phyloP scores from a whole-genome alignment of 495 filamentous ascomycete species.

The Cercophora newfieldiana region DNA sequence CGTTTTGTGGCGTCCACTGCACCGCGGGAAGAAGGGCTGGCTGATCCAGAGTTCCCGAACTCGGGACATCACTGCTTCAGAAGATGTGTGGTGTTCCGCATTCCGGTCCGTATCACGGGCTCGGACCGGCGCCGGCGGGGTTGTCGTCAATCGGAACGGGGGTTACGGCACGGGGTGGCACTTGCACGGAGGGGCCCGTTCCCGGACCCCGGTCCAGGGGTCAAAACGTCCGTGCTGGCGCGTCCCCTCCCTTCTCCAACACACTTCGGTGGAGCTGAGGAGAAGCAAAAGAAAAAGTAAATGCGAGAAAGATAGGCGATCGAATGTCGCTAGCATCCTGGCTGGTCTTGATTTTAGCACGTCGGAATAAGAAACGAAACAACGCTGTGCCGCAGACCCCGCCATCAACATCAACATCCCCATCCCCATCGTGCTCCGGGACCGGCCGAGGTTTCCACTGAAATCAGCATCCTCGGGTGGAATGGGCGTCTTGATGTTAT shows the following conservation, averaged over 20 bases:
- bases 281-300: neutral
- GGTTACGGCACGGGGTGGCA: neutral
- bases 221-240: neutral
- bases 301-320: slow-evolving; percentile 4
- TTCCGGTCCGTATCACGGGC: too few relatives aligned
- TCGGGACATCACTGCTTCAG: too few relatives aligned
- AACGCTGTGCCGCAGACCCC: neutral
- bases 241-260: neutral
- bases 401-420: neutral
- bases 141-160: neutral
- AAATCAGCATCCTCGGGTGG: neutral
- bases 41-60: too few relatives aligned
- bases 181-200: neutral
- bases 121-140: too few relatives aligned
- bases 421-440: neutral
- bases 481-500: neutral
- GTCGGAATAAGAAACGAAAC: neutral
- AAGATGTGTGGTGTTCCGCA: too few relatives aligned
- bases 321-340: neutral
- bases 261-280: neutral
- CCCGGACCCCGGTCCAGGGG: neutral
- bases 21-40: too few relatives aligned
- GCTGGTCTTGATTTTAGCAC: neutral
- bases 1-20: too few relatives aligned
- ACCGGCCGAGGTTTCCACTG: neutral